phyloP scores from a whole-genome alignment of 176 grass and related monocot genomes.

The Elymus sibiricus region DNA sequence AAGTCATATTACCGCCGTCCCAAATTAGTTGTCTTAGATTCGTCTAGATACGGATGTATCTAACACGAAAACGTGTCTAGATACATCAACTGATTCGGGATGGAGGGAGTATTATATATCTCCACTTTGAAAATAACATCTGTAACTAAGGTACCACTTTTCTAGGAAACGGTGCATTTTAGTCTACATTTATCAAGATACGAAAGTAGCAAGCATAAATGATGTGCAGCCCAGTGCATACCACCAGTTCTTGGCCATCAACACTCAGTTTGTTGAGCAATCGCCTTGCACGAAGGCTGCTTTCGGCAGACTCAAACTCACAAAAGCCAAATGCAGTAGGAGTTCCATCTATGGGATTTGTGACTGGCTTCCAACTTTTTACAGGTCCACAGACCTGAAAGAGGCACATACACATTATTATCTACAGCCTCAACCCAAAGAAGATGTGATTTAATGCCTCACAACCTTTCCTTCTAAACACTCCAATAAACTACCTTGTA shows the following conservation, averaged over 20 bases:
- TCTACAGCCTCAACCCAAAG: not conserved
- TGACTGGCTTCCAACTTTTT: slow-evolving; percentile 75
- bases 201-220: not conserved
- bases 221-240: slow-evolving; percentile 22
- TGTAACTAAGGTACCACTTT: not conserved
- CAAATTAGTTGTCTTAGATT: too few species aligned
- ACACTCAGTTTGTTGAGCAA: slow-evolving; percentile 80
- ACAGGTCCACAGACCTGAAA: slow-evolving; percentile 72
- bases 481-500: not conserved
- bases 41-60: too few species aligned
- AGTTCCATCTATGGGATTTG: slow-evolving; percentile 71
- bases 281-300: slow-evolving; percentile 62
- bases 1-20: too few species aligned
- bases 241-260: slow-evolving; percentile 86
- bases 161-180: not conserved
- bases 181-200: not conserved
- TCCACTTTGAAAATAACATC: not conserved
- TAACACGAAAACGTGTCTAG: too few species aligned
- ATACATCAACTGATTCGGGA: too few species aligned
- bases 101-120: not conserved
- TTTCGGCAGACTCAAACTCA: slow-evolving; percentile 89
- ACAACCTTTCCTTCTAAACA: not conserved
- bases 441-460: not conserved
- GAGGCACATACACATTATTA: slow-evolving; percentile 6
- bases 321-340: slow-evolving; percentile 80